phyloP scores from a whole-genome alignment of 345 rosid genomes.

The Citrus sinensis region DVS_A1.0 CM039168.1:8170001-8170500 shows the following conservation, averaged over 20 bases:
- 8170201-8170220: conserved; percentile 10
- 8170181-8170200: conserved; percentile 54
- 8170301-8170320: conserved; percentile 38
- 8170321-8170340: conserved; percentile 38
- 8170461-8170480: background rate
- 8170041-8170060: background rate
- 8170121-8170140: conserved; percentile 52
- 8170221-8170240: conserved; percentile 1
- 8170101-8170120: conserved; percentile 56
- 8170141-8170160: conserved; percentile 39
- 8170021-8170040: background rate
- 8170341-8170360: conserved; percentile 63
- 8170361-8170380: conserved; percentile 58
- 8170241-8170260: conserved; percentile 6
- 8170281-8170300: conserved; percentile 56
- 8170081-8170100: conserved; percentile 65
- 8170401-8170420: conserved; percentile 2
- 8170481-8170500: background rate
- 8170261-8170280: conserved; percentile 23
- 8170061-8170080: conserved; percentile 44
- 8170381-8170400: conserved; percentile 74
- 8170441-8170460: background rate
- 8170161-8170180: conserved; percentile 69
- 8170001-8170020: background rate
- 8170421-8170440: conserved; percentile 1